A percentile compares a stretch with the other conserved stretches of the same genome.
Evolutionary conservation across 176 grass and related monocot genomes (phyloP).

Genomic region (Eremochloa ophiuroides): DNA sequence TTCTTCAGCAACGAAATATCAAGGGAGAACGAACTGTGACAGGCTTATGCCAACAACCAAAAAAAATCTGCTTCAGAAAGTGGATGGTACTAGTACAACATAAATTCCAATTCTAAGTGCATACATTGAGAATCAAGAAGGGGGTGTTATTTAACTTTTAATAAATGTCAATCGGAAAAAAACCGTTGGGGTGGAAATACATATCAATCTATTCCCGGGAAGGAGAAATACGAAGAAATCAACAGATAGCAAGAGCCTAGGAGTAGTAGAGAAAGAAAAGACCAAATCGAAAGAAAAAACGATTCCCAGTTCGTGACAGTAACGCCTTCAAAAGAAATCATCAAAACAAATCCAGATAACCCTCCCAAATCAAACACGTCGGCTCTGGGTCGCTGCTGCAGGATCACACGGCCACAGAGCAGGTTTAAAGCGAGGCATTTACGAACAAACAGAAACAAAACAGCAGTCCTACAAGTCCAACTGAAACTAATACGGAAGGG

Average conservation of each 20-base stretch:
- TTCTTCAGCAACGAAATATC: not conserved
- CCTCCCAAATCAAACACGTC: not conserved
- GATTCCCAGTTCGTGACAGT: not conserved
- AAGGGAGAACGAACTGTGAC: not conserved
- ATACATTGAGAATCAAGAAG: not conserved
- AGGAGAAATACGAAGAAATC: not conserved
- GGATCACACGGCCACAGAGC: not conserved
- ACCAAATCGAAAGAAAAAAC: not conserved
- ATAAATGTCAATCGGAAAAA: too few species aligned
- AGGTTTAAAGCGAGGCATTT: not conserved
- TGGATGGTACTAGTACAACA: not conserved
- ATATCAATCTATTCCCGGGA: too few species aligned
- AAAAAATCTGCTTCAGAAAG: constrained; percentile 1
- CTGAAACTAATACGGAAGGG: not conserved
- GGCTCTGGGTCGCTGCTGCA: not conserved
- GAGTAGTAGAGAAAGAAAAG: not conserved
- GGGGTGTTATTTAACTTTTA: not conserved
- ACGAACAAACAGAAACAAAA: not conserved
- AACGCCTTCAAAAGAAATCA: not conserved
- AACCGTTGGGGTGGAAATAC: too few species aligned
- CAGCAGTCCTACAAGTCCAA: not conserved
- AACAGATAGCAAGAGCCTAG: not conserved
- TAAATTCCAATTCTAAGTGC: not conserved
- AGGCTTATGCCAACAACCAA: not conserved
- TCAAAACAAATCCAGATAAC: constrained; percentile 19